These are phyloP conservation scores for Fusarium robinianum DNA, from an alignment of 2,329 filamentous ascomycete genomes.

Conservation along the genomic window DNA sequence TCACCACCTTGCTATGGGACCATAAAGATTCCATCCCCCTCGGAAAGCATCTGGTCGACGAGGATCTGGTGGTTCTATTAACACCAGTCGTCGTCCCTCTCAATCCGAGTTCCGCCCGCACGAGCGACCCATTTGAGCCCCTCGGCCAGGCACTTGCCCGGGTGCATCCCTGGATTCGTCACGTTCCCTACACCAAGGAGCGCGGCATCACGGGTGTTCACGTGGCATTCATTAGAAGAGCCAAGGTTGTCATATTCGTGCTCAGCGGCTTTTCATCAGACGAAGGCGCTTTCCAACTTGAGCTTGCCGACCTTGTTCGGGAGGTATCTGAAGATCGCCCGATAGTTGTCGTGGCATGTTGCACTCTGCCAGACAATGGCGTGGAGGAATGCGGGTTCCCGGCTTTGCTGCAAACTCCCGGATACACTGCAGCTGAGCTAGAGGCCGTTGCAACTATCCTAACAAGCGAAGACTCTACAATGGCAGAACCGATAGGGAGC, in stretches of 20 bases:
- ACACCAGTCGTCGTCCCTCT: constrained; percentile 60
- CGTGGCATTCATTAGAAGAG: constrained; percentile 63
- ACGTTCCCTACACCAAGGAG: constrained; percentile 71
- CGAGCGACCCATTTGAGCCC: constrained; percentile 72
- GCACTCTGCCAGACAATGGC: constrained; percentile 47
- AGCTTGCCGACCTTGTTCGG: constrained; percentile 52
- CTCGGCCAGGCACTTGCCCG: constrained; percentile 66
- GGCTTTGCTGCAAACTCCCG: constrained; percentile 55
- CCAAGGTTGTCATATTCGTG: constrained; percentile 64
- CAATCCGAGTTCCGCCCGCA: constrained; percentile 46
- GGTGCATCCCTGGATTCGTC: constrained; percentile 65
- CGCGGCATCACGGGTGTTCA: constrained; percentile 68
- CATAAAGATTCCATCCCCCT: constrained; percentile 53
- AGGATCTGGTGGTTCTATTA: constrained; percentile 63
- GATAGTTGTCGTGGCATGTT: constrained; percentile 58
- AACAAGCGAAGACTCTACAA: constrained; percentile 47
- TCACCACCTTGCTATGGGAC: constrained; percentile 47
- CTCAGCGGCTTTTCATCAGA: constrained; percentile 54
- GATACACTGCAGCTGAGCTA: constrained; percentile 54
- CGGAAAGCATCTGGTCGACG: constrained; percentile 49
- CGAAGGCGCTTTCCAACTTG: constrained; percentile 56
- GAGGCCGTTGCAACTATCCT: constrained; percentile 56
- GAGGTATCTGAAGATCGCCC: constrained; percentile 53
- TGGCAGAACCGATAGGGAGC: constrained; percentile 10
- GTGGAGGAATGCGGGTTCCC: constrained; percentile 50